Evolutionary conservation across 768 basidiomycete species (phyloP).

Genomic region (Cystobasidium onofrii): DNA sequence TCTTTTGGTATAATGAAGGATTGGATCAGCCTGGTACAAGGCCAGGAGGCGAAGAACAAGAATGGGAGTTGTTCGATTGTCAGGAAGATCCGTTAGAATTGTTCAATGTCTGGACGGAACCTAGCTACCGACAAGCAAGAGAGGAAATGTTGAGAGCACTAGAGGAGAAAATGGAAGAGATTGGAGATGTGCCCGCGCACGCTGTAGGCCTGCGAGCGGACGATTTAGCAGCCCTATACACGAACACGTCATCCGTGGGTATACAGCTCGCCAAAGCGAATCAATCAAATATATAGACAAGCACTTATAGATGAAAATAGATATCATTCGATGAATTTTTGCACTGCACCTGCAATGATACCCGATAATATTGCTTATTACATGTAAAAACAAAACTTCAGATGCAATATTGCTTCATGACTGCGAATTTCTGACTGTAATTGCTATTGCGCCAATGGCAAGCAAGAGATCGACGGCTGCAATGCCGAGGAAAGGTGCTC

Average conservation of each 20-base stretch:
- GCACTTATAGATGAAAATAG: no score
- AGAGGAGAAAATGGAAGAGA: slow-evolving; percentile 38
- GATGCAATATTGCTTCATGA: background rate
- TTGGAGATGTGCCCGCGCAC: slow-evolving; percentile 38
- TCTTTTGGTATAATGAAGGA: slow-evolving; percentile 39
- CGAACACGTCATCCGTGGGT: background rate
- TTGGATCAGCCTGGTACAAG: slow-evolving; percentile 33
- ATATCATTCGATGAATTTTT: no score
- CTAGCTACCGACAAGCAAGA: slow-evolving; percentile 13
- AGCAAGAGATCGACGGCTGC: background rate
- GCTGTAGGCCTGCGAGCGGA: background rate
- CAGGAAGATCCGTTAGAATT: slow-evolving; percentile 38
- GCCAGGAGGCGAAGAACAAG: slow-evolving; percentile 35
- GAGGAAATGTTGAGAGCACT: slow-evolving; percentile 35
- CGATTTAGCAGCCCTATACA: background rate
- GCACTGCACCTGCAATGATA: background rate
- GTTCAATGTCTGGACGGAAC: slow-evolving; percentile 36
- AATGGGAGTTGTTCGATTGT: slow-evolving; percentile 41
- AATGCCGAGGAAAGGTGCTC: background rate
- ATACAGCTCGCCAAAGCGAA: background rate
- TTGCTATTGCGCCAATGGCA: background rate
- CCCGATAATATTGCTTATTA: background rate
- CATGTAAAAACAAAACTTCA: no score
- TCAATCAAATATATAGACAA: background rate
- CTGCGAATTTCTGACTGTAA: background rate